phyloP scores from a whole-genome alignment of 495 filamentous ascomycete species.

The Lasiosphaeriaceae sp. region DNA sequence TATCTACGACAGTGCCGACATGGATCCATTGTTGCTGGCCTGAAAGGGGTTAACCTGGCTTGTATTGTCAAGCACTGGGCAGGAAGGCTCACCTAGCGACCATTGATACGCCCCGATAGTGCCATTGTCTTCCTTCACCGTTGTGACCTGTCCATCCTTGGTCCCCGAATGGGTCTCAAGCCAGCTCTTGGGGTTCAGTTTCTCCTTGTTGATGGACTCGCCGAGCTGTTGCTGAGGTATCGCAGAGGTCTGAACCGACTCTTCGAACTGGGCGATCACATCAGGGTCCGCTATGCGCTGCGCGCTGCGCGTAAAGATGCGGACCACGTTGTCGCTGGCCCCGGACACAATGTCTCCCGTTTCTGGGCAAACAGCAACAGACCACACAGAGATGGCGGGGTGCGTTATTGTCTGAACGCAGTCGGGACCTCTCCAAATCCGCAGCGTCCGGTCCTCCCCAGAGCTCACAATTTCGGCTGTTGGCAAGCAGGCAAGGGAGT shows the following conservation, averaged over 20 bases:
- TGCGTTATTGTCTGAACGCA: constrained; percentile 97
- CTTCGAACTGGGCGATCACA: constrained; percentile 65
- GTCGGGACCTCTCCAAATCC: constrained; percentile 76
- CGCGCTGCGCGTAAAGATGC: constrained; percentile 73
- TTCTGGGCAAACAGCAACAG: constrained; percentile 71
- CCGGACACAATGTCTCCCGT: constrained; percentile 91
- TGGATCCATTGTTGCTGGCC: constrained; percentile 66
- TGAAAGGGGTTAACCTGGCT: constrained; percentile 15
- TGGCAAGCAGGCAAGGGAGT: constrained; percentile 72
- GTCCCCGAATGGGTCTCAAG: constrained; percentile 73
- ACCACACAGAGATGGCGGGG: constrained; percentile 95
- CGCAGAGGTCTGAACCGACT: constrained; percentile 72
- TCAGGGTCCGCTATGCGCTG: constrained; percentile 64
- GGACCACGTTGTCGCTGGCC: constrained; percentile 81
- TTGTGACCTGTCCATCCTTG: constrained; percentile 90
- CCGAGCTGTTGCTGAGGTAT: constrained; percentile 79
- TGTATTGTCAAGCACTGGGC: neutral
- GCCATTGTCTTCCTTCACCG: constrained; percentile 78
- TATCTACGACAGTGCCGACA: constrained; percentile 90
- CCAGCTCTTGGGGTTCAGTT: constrained; percentile 82
- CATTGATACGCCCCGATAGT: constrained; percentile 78
- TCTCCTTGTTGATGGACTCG: constrained; percentile 76
- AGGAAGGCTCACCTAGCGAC: constrained; percentile 48
- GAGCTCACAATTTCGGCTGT: constrained; percentile 86
- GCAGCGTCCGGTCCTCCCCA: constrained; percentile 87